phyloP scores from a whole-genome alignment of 106 monocot genomes.

The Platanthera zijinensis region DNA sequence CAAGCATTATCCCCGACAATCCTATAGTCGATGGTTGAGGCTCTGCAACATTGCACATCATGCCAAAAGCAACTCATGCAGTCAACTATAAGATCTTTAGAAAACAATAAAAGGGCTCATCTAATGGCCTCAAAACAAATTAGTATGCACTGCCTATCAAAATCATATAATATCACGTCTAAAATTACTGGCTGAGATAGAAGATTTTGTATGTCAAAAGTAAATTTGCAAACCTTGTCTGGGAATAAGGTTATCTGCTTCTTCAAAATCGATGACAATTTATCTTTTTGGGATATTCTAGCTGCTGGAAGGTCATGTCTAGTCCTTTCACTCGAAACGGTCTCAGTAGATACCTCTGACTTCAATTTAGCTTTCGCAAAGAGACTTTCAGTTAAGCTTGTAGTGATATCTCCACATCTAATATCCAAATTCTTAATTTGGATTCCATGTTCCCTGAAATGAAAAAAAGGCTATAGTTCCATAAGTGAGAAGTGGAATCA shows the following conservation, averaged over 20 bases:
- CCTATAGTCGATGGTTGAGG: no score
- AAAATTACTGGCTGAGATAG: neutral
- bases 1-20: no score
- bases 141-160: neutral
- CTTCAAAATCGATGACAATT: conserved; percentile 32
- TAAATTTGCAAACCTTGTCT: conserved; percentile 68
- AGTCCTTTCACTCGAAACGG: conserved; percentile 16
- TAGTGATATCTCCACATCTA: conserved; percentile 42
- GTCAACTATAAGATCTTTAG: neutral
- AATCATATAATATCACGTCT: neutral
- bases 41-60: no score
- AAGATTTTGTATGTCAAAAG: neutral
- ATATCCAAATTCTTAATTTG: conserved; percentile 69
- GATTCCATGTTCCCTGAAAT: conserved; percentile 56
- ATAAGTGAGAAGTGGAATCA: neutral
- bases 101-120: neutral
- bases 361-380: conserved; percentile 31
- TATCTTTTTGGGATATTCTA: conserved; percentile 34
- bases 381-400: conserved; percentile 62
- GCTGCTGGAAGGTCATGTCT: conserved; percentile 15
- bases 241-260: conserved; percentile 55
- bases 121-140: neutral
- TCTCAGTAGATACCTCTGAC: conserved; percentile 14
- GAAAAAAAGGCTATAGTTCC: conserved; percentile 10
- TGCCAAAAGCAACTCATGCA: no score